Base-by-base conservation (phyloP, 495 filamentous ascomycete species). In the Daldinia vernicosa region DNA sequence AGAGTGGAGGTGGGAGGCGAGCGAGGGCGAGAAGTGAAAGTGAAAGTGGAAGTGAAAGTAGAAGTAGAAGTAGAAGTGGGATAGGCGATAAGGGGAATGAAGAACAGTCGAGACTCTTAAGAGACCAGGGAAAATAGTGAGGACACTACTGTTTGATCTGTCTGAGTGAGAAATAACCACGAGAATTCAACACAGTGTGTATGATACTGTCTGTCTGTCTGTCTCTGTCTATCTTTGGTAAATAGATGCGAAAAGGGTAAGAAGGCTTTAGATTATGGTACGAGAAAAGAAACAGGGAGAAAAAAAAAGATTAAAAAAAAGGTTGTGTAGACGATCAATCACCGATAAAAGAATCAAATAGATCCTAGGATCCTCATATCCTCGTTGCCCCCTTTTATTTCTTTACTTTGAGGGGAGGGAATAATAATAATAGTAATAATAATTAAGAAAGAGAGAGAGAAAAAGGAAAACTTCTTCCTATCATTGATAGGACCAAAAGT, bases 391-490 rank as follows among this genome's bases (percentile, higher is more conserved):
- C 58, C 43, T 43, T 35, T 58, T n/a, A n/a, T n/a, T 57, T 37
- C 66, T 51, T 24, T 47, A 47, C 43, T 47, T 47, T 47, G 43
- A 47, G 43, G 14, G n/a, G 51, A 15, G 57, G 67, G 33, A 55
- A 64, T 70, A 71, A 61, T 67, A 75, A 65, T 60, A 65, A 68
- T 33, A 28, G n/a, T 39, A 57, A 64, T 68, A 68, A 61, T 63
- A 66, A 69, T 69, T 68, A 66, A 66, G 32, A 53, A 9, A 32
- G 24, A 50, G 33, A 66, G 63, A 52, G 75, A 71, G 62, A 63
- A 37, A 76, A 72, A 59, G 28, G 50, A 50, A 69, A 35, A 60
- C 51, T 73, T 62, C 56, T 66, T 54, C 63, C 63, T 61, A 68
- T 65, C 60, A 61, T 60, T 62, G 63, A 61, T 61, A 54, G 32